These are phyloP conservation scores for Lactifluus subvellereus DNA, from an alignment of 768 basidiomycete species.

Conservation along the genomic window DNA sequence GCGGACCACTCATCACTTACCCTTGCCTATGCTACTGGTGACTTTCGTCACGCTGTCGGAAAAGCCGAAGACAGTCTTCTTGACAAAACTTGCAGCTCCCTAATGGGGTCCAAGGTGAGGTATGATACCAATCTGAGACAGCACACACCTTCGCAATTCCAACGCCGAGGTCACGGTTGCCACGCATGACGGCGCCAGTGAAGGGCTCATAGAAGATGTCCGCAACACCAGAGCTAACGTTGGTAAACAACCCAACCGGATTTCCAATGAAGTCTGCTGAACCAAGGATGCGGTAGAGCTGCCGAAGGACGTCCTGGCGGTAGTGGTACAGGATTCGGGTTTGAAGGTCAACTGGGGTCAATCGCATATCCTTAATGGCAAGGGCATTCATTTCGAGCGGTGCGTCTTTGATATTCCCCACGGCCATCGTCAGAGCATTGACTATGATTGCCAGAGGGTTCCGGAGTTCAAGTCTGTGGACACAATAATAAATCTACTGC, in stretches of 20 bases:
- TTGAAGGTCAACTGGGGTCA: slow-evolving; percentile 79
- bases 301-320: slow-evolving; percentile 85
- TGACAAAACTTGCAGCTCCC: slow-evolving; percentile 97
- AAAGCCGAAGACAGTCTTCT: slow-evolving; percentile 96
- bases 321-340: slow-evolving; percentile 87
- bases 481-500: not conserved
- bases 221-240: slow-evolving; percentile 94
- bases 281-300: slow-evolving; percentile 94
- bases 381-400: slow-evolving; percentile 92
- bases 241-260: slow-evolving; percentile 95
- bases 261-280: slow-evolving; percentile 96
- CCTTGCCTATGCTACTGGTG: slow-evolving; percentile 96
- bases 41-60: slow-evolving; percentile 98
- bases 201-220: slow-evolving; percentile 99
- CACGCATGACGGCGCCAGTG: slow-evolving; percentile 93
- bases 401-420: slow-evolving; percentile 96
- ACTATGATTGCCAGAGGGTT: slow-evolving; percentile 92
- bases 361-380: slow-evolving; percentile 88
- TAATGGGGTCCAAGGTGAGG: slow-evolving; percentile 30
- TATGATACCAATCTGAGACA: not conserved
- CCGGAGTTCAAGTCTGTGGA: slow-evolving; percentile 58
- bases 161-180: slow-evolving; percentile 88
- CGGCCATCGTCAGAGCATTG: slow-evolving; percentile 92
- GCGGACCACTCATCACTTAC: slow-evolving; percentile 35
- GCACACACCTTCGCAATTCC: slow-evolving; percentile 81